Evolutionary conservation across 768 basidiomycete species (phyloP).

Genomic region (Thelephora ganbajun): DNA sequence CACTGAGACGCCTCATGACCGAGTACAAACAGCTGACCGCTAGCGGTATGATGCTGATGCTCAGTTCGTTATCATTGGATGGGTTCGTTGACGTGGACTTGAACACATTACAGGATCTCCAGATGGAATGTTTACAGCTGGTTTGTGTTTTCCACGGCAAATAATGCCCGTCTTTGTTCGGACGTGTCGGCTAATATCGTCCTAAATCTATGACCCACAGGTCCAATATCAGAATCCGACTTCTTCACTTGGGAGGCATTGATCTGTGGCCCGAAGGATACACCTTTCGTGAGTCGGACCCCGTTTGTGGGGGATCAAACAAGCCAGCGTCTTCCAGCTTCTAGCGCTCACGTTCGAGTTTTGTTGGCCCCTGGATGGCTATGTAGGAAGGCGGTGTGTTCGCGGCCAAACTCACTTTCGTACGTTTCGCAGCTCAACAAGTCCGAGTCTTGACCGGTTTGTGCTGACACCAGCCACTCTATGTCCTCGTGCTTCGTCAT

Average conservation of each 20-base stretch:
- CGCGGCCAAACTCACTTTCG: constrained; percentile 83
- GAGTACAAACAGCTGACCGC: constrained; percentile 82
- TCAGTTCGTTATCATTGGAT: neutral
- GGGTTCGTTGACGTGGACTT: neutral
- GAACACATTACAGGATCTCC: constrained; percentile 43
- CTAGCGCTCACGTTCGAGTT: neutral
- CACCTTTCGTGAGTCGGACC: constrained; percentile 62
- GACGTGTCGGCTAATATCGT: neutral
- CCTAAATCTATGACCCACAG: constrained; percentile 23
- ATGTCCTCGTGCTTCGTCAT: neutral
- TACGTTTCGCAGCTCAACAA: constrained; percentile 27
- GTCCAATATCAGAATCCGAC: constrained; percentile 82
- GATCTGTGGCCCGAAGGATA: constrained; percentile 87
- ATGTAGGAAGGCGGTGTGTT: constrained; percentile 88
- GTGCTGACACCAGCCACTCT: constrained; percentile 1
- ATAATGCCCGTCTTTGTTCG: neutral
- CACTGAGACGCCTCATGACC: constrained; percentile 79
- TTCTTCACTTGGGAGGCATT: constrained; percentile 96
- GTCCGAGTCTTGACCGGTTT: constrained; percentile 1
- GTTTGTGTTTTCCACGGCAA: constrained; percentile 22
- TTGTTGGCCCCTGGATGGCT: constrained; percentile 2
- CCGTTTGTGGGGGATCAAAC: too few species aligned
- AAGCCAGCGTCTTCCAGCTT: too few species aligned
- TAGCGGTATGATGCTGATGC: constrained; percentile 32
- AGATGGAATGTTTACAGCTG: constrained; percentile 95